phyloP scores from a whole-genome alignment of 345 rosid species.

The Pistacia vera region DNA sequence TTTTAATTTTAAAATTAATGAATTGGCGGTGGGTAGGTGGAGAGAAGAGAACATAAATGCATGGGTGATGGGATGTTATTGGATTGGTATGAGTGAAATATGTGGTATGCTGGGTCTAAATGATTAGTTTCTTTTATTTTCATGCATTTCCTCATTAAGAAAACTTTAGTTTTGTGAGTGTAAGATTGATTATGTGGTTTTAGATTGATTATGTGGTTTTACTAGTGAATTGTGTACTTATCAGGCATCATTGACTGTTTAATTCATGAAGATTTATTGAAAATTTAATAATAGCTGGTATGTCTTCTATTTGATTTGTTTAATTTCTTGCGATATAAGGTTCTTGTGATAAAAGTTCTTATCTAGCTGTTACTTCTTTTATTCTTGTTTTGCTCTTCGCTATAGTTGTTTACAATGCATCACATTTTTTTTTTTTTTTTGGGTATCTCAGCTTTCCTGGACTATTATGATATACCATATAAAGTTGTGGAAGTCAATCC shows the following conservation, averaged over 20 bases:
- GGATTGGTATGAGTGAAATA: too few relatives aligned
- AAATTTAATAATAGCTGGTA: neutral
- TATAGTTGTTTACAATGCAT: neutral
- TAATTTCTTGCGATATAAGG: neutral
- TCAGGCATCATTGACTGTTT: neutral
- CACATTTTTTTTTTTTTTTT: neutral
- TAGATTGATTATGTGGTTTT: neutral
- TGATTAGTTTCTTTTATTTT: conserved; percentile 2
- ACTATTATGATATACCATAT: conserved; percentile 77
- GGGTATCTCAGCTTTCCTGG: conserved; percentile 67
- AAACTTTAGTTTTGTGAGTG: neutral
- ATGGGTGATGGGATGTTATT: too few relatives aligned
- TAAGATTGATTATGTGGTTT: neutral
- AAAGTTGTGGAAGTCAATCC: conserved; percentile 94
- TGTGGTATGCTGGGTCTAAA: neutral
- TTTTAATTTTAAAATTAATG: too few relatives aligned
- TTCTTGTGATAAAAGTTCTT: neutral
- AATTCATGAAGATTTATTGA: neutral
- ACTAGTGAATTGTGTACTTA: neutral
- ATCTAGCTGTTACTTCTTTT: neutral
- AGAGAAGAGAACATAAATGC: too few relatives aligned
- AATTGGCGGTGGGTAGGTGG: too few relatives aligned
- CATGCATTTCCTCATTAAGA: neutral
- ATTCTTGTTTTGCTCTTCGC: neutral
- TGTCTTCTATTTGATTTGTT: neutral